phyloP scores from a whole-genome alignment of 2,329 filamentous ascomycete genomes.

The Talaromyces albobiverticillius region DNA sequence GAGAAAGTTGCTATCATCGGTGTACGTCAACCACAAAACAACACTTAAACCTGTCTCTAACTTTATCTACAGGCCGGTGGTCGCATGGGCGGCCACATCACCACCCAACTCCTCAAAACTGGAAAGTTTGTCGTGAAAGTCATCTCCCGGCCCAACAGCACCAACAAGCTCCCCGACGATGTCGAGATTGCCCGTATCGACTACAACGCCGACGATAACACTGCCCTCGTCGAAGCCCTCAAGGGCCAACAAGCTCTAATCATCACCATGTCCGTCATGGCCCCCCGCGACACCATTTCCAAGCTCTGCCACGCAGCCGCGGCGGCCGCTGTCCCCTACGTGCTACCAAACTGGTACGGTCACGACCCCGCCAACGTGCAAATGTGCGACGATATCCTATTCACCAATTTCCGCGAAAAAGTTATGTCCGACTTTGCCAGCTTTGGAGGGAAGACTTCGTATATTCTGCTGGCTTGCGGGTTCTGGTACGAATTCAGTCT shows the following conservation, averaged over 20 bases:
- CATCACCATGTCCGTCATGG: conserved; percentile 50
- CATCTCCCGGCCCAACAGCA: conserved; percentile 3
- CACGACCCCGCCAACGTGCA: conserved; percentile 29
- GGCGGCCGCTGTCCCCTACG: conserved; percentile 53
- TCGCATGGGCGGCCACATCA: background rate
- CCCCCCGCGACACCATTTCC: conserved; percentile 45
- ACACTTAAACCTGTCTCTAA: background rate
- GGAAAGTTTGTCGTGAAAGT: conserved; percentile 6
- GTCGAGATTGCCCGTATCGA: background rate
- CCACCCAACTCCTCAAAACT: background rate
- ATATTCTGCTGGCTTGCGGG: conserved; percentile 45
- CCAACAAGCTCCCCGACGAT: background rate
- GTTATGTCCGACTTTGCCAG: conserved; percentile 31
- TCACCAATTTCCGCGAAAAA: conserved; percentile 20
- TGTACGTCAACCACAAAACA: background rate
- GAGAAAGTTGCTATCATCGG: conserved; percentile 7
- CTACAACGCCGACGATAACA: conserved; percentile 28
- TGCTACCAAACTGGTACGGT: conserved; percentile 53
- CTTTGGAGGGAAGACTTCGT: conserved; percentile 39
- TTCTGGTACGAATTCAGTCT: conserved; percentile 58
- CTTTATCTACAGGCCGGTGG: conserved; percentile 3
- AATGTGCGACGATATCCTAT: conserved; percentile 37
- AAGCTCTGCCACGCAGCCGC: conserved; percentile 53
- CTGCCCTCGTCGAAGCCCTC: conserved; percentile 50
- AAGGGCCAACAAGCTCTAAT: conserved; percentile 56